Conservation (phyloP, 306 rosid species). For the Medicago truncatula region MtrunA17r5.0-ANR NC_053043.1:49455501-49456000, state of each 20-base stretch:
- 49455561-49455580: slow-evolving; percentile 30
- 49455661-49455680: slow-evolving; percentile 32
- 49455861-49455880: slow-evolving; percentile 33
- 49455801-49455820: slow-evolving; percentile 40
- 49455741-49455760: slow-evolving; percentile 35
- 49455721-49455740: slow-evolving; percentile 52
- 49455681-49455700: slow-evolving; percentile 3
- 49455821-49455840: no score
- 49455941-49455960: slow-evolving; percentile 50
- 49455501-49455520: not conserved
- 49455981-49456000: slow-evolving; percentile 5
- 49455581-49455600: slow-evolving; percentile 62
- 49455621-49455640: slow-evolving; percentile 56
- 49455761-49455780: slow-evolving; percentile 43
- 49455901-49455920: slow-evolving; percentile 75
- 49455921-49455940: slow-evolving; percentile 19
- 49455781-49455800: slow-evolving; percentile 72
- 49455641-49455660: slow-evolving; percentile 70
- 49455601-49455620: slow-evolving; percentile 44
- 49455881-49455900: slow-evolving; percentile 58
- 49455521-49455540: slow-evolving; percentile 21
- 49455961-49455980: slow-evolving; percentile 1
- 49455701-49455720: slow-evolving; percentile 38
- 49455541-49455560: slow-evolving; percentile 20
- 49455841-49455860: slow-evolving; percentile 45